phyloP scores from a whole-genome alignment of 139 green algal species.

The Picochlorum sp. region DNA sequence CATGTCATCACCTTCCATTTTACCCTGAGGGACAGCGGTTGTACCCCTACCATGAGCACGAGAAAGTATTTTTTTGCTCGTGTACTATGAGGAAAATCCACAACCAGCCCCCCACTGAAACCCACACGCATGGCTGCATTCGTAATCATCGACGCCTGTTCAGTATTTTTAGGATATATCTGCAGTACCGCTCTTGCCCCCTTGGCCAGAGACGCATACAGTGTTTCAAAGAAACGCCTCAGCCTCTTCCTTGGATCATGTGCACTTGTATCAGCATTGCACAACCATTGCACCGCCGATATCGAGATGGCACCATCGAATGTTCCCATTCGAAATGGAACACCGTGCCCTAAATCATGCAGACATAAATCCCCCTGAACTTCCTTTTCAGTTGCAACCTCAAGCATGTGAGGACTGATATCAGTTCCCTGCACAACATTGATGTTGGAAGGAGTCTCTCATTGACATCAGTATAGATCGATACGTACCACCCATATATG shows the following conservation, averaged over 20 bases:
- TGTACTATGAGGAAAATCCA: slow-evolving; percentile 93
- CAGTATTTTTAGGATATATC: slow-evolving; percentile 75
- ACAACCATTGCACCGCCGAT: slow-evolving; percentile 45
- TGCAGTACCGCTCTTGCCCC: slow-evolving; percentile 79
- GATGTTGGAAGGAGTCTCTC: not conserved
- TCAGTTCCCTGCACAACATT: slow-evolving; percentile 57
- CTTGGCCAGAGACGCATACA: slow-evolving; percentile 73
- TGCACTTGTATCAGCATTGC: slow-evolving; percentile 53
- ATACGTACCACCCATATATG: slow-evolving; percentile 82
- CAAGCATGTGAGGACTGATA: slow-evolving; percentile 82
- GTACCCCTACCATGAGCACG: slow-evolving; percentile 79
- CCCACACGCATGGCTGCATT: slow-evolving; percentile 81
- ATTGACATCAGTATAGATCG: not conserved
- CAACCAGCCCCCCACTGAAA: slow-evolving; percentile 90
- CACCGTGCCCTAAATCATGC: slow-evolving; percentile 77
- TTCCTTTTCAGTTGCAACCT: slow-evolving; percentile 21
- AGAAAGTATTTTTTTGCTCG: slow-evolving; percentile 97
- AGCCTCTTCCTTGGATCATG: slow-evolving; percentile 74
- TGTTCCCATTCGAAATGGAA: slow-evolving; percentile 67
- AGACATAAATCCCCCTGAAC: slow-evolving; percentile 43
- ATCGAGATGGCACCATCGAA: slow-evolving; percentile 80
- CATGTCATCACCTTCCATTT: slow-evolving; percentile 39
- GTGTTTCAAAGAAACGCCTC: slow-evolving; percentile 76
- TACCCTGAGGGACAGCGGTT: slow-evolving; percentile 30
- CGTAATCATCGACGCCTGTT: slow-evolving; percentile 87